These are phyloP conservation scores for Beauveria rudraprayagi DNA, from an alignment of 2,329 filamentous ascomycete species.

Conservation along the genomic window DNA sequence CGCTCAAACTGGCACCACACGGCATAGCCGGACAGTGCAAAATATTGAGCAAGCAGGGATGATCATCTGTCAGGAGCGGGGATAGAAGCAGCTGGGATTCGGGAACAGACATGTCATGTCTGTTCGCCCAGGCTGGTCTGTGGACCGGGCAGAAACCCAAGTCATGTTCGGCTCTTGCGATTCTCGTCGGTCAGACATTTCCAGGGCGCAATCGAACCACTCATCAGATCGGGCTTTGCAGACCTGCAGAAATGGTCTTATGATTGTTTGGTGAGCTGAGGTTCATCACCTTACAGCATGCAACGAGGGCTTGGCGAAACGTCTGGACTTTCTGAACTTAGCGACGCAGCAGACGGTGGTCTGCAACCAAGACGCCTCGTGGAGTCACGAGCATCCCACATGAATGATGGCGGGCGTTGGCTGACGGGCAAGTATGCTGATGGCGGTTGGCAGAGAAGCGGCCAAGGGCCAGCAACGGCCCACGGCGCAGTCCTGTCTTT, in stretches of 20 bases:
- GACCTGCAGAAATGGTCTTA: conserved; percentile 2
- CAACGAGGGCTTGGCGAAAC: neutral
- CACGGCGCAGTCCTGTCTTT: neutral
- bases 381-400: neutral
- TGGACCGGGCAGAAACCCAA: neutral
- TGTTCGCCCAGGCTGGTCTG: neutral
- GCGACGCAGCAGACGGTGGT: neutral
- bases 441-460: neutral
- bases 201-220: neutral
- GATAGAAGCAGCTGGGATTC: neutral
- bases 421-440: neutral
- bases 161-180: neutral
- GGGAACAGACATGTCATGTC: neutral
- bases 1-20: neutral
- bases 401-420: neutral
- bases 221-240: neutral
- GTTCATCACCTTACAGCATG: neutral
- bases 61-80: conserved; percentile 1
- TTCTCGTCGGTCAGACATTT: neutral
- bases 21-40: neutral
- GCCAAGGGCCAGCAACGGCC: neutral
- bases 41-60: neutral
- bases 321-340: neutral
- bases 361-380: neutral
- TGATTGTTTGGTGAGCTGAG: neutral